Evolutionary conservation across 2,329 filamentous ascomycete species (phyloP).

Genomic region (Calonectria pauciramosa): DNA sequence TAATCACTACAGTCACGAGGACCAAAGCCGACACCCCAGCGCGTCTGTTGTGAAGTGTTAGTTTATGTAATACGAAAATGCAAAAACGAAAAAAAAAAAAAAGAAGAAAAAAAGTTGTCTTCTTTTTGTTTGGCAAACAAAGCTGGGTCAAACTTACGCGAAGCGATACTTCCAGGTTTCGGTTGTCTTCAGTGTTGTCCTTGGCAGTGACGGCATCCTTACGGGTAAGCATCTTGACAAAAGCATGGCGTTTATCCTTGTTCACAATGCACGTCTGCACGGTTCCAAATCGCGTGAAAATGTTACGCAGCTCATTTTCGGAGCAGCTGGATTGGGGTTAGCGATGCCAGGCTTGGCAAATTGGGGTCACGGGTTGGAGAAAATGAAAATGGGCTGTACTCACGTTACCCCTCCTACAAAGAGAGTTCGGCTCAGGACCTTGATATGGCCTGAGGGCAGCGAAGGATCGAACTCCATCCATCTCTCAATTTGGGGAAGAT

Average conservation of each 20-base stretch:
- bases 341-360: conserved; percentile 24
- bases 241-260: conserved; percentile 96
- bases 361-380: conserved; percentile 42
- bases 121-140: background rate
- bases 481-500: conserved; percentile 64
- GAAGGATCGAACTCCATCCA: conserved; percentile 84
- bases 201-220: conserved; percentile 87
- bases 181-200: conserved; percentile 86
- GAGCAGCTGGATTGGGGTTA: conserved; percentile 68
- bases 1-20: conserved; percentile 98
- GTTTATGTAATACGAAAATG: conserved; percentile 11
- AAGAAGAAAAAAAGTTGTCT: background rate
- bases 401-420: conserved; percentile 96
- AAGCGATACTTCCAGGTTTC: conserved; percentile 79
- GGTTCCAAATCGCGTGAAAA: conserved; percentile 85
- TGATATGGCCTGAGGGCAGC: conserved; percentile 84
- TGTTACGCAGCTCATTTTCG: conserved; percentile 83
- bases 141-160: conserved; percentile 67
- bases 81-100: background rate
- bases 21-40: conserved; percentile 98
- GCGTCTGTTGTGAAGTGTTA: conserved; percentile 70
- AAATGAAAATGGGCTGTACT: conserved; percentile 54
- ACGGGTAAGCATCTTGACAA: conserved; percentile 97
- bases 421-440: conserved; percentile 93
- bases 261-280: conserved; percentile 99